These are phyloP conservation scores for Quercus agrifolia DNA, from an alignment of 306 rosid genomes.

Conservation along the genomic window DNA sequence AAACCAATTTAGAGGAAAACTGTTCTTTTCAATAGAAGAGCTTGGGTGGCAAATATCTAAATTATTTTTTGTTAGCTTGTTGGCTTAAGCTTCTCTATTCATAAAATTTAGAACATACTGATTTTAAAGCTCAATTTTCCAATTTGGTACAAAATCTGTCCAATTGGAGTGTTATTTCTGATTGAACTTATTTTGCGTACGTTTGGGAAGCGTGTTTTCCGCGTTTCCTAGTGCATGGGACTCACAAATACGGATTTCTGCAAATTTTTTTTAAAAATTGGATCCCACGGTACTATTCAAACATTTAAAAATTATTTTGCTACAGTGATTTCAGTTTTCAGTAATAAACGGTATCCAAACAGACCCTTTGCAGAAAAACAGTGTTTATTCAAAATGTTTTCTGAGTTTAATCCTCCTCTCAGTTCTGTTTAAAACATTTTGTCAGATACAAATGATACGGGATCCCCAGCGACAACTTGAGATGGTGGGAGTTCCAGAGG, in stretches of 20 bases:
- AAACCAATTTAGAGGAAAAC: too few species aligned
- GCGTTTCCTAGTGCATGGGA: too few species aligned
- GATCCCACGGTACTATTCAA: too few species aligned
- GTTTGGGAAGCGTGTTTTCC: too few species aligned
- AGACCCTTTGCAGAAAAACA: background rate
- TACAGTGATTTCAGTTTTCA: too few species aligned
- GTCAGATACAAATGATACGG: conserved; percentile 73
- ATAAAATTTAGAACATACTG: background rate
- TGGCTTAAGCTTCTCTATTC: background rate
- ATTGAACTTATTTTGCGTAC: background rate
- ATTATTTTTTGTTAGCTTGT: background rate
- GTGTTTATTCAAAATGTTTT: background rate
- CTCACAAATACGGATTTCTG: too few species aligned
- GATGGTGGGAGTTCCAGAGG: conserved; percentile 94
- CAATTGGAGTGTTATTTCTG: background rate
- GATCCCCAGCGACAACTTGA: conserved; percentile 76
- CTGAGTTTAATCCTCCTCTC: background rate
- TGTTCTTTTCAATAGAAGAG: background rate
- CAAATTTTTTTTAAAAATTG: too few species aligned
- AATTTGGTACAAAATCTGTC: background rate
- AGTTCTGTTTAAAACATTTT: conserved; percentile 10
- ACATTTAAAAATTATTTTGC: too few species aligned
- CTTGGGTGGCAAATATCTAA: background rate
- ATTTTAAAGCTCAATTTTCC: background rate
- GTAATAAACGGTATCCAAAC: too few species aligned